phyloP scores from a whole-genome alignment of 2,329 filamentous ascomycete genomes.

The Coleophoma eucalyptorum region DNA sequence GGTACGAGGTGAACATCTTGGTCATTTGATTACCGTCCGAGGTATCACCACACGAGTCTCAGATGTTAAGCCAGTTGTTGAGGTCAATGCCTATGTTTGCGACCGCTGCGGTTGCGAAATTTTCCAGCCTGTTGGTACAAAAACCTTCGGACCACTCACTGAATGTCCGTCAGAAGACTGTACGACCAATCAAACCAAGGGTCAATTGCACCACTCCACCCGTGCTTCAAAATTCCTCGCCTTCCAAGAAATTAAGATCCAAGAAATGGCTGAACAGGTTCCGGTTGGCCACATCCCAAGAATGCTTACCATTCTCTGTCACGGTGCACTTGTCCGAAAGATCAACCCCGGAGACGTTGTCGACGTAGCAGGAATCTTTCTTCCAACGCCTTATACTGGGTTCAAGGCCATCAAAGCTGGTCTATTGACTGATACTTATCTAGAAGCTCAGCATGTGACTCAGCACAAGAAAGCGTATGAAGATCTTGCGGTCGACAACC shows the following conservation, averaged over 20 bases:
- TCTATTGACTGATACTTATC: conserved; percentile 93
- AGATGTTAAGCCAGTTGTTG: conserved; percentile 95
- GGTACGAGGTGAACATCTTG: conserved; percentile 88
- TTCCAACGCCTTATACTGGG: conserved; percentile 97
- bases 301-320: conserved; percentile 83
- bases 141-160: conserved; percentile 82
- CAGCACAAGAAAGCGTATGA: conserved; percentile 99
- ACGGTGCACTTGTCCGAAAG: conserved; percentile 79
- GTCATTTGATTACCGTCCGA: conserved; percentile 87
- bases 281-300: conserved; percentile 96
- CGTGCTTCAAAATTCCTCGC: conserved; percentile 94
- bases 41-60: conserved; percentile 94
- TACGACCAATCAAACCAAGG: conserved; percentile 84
- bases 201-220: conserved; percentile 91
- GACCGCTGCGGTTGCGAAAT: conserved; percentile 96
- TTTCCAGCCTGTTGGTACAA: conserved; percentile 91
- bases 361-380: conserved; percentile 90
- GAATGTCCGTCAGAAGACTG: conserved; percentile 91
- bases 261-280: conserved; percentile 98
- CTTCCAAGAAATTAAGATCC: conserved; percentile 98
- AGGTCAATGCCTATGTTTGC: conserved; percentile 96
- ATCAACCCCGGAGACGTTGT: conserved; percentile 93
- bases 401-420: conserved; percentile 97
- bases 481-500: conserved; percentile 79
- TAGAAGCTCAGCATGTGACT: conserved; percentile 88